Conservation (phyloP, 2,329 filamentous ascomycete species). For the Ascocoryne sarcoides region DNA sequence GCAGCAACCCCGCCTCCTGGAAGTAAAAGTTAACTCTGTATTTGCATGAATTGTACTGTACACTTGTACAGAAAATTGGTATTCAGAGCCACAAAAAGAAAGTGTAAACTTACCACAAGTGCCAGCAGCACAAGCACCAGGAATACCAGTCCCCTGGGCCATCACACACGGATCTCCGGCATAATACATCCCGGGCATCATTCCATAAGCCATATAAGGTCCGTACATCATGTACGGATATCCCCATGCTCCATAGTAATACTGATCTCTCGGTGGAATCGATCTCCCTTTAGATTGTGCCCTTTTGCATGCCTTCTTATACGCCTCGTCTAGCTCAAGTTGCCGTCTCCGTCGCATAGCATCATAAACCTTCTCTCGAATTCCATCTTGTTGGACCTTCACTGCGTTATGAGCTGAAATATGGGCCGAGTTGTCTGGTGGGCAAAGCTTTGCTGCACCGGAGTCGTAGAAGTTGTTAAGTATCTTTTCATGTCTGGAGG, state of each 20-base stretch:
- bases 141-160: constrained; percentile 28
- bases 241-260: constrained; percentile 38
- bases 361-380: constrained; percentile 22
- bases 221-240: constrained; percentile 42
- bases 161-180: constrained; percentile 34
- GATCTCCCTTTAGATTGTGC: constrained; percentile 41
- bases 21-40: background rate
- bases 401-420: constrained; percentile 68
- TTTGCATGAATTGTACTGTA: background rate
- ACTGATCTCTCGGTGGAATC: constrained; percentile 40
- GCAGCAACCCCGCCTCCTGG: constrained; percentile 28
- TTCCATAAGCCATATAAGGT: constrained; percentile 36
- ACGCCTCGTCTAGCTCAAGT: constrained; percentile 43
- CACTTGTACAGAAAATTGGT: background rate
- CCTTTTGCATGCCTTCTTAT: constrained; percentile 43
- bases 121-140: constrained; percentile 37
- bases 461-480: constrained; percentile 40
- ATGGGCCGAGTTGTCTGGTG: constrained; percentile 53
- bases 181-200: constrained; percentile 37
- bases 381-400: constrained; percentile 19
- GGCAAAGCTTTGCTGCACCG: constrained; percentile 39
- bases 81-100: background rate
- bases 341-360: constrained; percentile 25
- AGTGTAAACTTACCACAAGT: constrained; percentile 33
- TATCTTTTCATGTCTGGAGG: constrained; percentile 39